phyloP scores from a whole-genome alignment of 73 alveolate species.

The Paraurostyla sp. region DNA sequence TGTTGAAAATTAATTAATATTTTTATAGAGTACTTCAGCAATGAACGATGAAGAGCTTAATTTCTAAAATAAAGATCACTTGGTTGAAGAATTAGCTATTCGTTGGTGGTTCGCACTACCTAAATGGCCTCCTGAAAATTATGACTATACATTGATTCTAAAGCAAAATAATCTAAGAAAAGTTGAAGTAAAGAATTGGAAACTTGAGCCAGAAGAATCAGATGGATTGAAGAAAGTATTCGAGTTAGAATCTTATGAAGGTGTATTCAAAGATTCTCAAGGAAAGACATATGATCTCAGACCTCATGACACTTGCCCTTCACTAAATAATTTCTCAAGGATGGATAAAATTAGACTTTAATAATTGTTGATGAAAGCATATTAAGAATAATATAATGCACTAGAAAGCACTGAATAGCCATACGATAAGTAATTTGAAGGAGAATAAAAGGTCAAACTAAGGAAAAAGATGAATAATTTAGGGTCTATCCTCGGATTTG shows the following conservation, averaged over 20 bases:
- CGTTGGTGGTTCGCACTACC: conserved; percentile 94
- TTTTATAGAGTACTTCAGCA: background rate
- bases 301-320: conserved; percentile 91
- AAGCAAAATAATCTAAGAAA: conserved; percentile 79
- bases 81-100: conserved; percentile 76
- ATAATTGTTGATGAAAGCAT: conserved; percentile 30
- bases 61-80: conserved; percentile 3
- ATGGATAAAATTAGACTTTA: conserved; percentile 29
- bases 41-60: conserved; percentile 25
- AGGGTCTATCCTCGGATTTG: too few relatives aligned
- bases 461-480: conserved; percentile 46
- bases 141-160: conserved; percentile 76
- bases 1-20: background rate
- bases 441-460: background rate
- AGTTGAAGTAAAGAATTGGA: conserved; percentile 86
- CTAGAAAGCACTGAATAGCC: background rate
- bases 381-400: background rate
- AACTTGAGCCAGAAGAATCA: conserved; percentile 84
- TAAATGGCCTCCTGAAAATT: conserved; percentile 94
- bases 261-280: conserved; percentile 81
- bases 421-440: conserved; percentile 17
- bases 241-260: conserved; percentile 84
- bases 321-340: conserved; percentile 77
- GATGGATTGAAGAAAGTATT: conserved; percentile 82
- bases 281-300: conserved; percentile 91